Base-by-base conservation (phyloP, 2,329 filamentous ascomycete species). In the Xylariaceae sp. region DNA sequence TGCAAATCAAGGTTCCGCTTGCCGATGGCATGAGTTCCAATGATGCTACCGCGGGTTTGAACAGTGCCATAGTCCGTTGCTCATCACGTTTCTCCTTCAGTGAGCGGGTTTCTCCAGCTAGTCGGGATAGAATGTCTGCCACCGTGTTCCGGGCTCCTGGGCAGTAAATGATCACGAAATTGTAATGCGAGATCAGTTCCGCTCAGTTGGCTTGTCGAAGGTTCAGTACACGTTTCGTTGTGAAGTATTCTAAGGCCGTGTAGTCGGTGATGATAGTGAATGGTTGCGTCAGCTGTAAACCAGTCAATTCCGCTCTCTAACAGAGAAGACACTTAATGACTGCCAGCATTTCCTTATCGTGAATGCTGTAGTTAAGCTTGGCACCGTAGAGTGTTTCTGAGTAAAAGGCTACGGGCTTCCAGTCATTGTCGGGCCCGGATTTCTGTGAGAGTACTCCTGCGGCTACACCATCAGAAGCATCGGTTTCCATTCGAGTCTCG, bases 281-380 rank as follows among this genome's bases (percentile, higher is more conserved):
- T 2, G 29, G 39, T 9, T 9, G 41, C 1, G 4, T 8, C 1
- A 12, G 39, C 27, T 43, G 37, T 2, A 43, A 4, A 4, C 37
- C 48, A 8, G 26, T 32, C 5, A 50, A 19, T 2, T 42, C 19
- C 3, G 35, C 26, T 19, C 37, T 29, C 48, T 35, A 48, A 9
- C 41, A 43, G 4, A 43, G 4, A 9, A 43, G 41, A 4, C 31
- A 3, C 3, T 48, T 29, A 26, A 53, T 27, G 1, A 53, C 42
- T 2, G 50, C 43, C 4, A 53, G 43, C 27, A 53, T 12, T 47
- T 53, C 50, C n/a, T 47, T 53, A 29, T 53, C 50, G 32, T 47
- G 42, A 2, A 47, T 53, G 34, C 27, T 6, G 35, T 53, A 53
- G 30, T 53, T 53, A 1, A 47, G 32, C 35, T 53, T 43, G 1